phyloP scores from a whole-genome alignment of 2,329 filamentous ascomycete species.

The Hawksworthiomyces lignivorus region DNA sequence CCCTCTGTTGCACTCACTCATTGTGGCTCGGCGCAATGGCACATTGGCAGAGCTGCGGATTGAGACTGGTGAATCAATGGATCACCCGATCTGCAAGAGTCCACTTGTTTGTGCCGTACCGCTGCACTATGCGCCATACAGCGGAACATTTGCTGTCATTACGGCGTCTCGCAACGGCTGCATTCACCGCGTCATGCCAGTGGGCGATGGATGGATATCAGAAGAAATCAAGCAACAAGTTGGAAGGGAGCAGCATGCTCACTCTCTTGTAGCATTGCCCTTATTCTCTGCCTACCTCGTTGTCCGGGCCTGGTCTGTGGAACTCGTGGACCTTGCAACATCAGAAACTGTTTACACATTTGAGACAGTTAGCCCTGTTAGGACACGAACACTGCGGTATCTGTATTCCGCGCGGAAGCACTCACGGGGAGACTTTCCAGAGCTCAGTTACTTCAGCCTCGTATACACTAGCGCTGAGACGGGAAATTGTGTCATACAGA shows the following conservation, averaged over 20 bases:
- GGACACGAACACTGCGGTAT: slow-evolving; percentile 51
- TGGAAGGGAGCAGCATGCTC: slow-evolving; percentile 36
- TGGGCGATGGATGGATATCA: slow-evolving; percentile 41
- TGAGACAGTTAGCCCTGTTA: slow-evolving; percentile 44
- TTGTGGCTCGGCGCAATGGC: slow-evolving; percentile 59
- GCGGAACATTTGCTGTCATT: slow-evolving; percentile 29
- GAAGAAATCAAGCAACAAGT: slow-evolving; percentile 35
- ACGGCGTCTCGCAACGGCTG: slow-evolving; percentile 43
- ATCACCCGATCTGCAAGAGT: slow-evolving; percentile 43
- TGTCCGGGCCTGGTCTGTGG: slow-evolving; percentile 46
- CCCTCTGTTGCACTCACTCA: slow-evolving; percentile 35
- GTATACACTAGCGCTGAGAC: slow-evolving; percentile 54
- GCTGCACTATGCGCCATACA: slow-evolving; percentile 18
- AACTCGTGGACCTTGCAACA: slow-evolving; percentile 53
- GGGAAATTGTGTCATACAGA: slow-evolving; percentile 57
- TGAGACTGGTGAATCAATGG: slow-evolving; percentile 32
- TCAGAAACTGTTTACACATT: slow-evolving; percentile 55
- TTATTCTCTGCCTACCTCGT: slow-evolving; percentile 53
- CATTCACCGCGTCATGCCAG: slow-evolving; percentile 38
- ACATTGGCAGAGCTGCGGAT: slow-evolving; percentile 51
- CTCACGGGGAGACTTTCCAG: slow-evolving; percentile 46
- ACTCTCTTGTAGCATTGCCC: slow-evolving; percentile 52
- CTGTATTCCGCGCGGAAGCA: slow-evolving; percentile 46
- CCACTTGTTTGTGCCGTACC: slow-evolving; percentile 42
- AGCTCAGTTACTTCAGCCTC: slow-evolving; percentile 56